Evolutionary conservation across 257 asterid species (phyloP), one percentile per base, ranked within the genome.

Genomic region (Penstemon eatonii): DNA sequence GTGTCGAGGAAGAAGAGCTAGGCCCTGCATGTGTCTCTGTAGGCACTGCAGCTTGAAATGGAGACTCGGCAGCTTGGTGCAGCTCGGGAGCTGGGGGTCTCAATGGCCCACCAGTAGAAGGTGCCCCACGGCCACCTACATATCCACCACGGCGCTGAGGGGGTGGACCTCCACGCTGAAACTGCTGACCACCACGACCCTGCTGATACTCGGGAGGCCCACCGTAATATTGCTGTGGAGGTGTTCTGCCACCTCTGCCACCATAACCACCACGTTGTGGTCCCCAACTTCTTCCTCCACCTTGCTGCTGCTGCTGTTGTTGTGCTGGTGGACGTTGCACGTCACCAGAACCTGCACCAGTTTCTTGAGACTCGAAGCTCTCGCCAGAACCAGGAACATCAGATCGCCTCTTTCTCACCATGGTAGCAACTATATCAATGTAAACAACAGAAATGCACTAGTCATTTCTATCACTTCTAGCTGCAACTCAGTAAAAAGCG

Each of bases 11-110:
- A 33, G 89, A 87, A 41, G 94, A 75, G 82, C 90, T 78, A 62
- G 84, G 76, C 76, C 84, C 91, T 5, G 70, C 54, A 12, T 54
- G 82, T 10, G 84, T 73, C 66, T 84, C 84, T 0, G 50, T 73
- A 38, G 86, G 83, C 73, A 65, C 49, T 63, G 76, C 85, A 67
- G 88, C 74, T 82, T 83, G 89, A 76, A 76, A 75, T 36, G 80
- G 77, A 66, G 82, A 68, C 84, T 71, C 85, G 74, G 88, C 83
- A 56, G 97, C 97, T 92, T 92, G 98, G 87, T 92, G 96, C 98
- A 86, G 98, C 96, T 92, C 96, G 98, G 98, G 86, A 74, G 84
- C 76, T 13, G 90, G 86, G 66, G 87, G 89, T 79, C 91, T 77
- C 39, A 88, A 76, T 65, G 86, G 92, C 73, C 87, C 95, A 73